These are phyloP conservation scores for Thalassiosira hispida DNA, from an alignment of 352 stramenopile genomes.

Conservation along the genomic window DNA sequence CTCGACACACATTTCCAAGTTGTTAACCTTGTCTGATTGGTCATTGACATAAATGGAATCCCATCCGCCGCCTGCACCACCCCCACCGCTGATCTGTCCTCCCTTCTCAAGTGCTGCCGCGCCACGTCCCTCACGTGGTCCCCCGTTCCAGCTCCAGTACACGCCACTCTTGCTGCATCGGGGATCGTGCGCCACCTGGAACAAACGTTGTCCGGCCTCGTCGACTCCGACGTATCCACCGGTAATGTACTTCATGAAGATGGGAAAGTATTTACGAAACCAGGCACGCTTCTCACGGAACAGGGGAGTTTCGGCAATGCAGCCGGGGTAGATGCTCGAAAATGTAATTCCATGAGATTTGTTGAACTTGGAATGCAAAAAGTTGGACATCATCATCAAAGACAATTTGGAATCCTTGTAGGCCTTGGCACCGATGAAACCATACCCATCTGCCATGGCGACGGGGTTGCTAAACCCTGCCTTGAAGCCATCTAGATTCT, in stretches of 20 bases:
- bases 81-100: slow-evolving; percentile 81
- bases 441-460: slow-evolving; percentile 86
- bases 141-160: slow-evolving; percentile 86
- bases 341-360: slow-evolving; percentile 80
- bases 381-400: slow-evolving; percentile 87
- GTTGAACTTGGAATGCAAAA: slow-evolving; percentile 85
- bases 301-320: slow-evolving; percentile 85
- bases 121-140: slow-evolving; percentile 83
- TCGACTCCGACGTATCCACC: slow-evolving; percentile 85
- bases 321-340: slow-evolving; percentile 86
- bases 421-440: slow-evolving; percentile 86
- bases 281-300: slow-evolving; percentile 86
- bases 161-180: slow-evolving; percentile 83
- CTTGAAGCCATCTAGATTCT: slow-evolving; percentile 85
- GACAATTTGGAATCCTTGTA: slow-evolving; percentile 88
- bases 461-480: slow-evolving; percentile 84
- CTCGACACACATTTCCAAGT: slow-evolving; percentile 76
- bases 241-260: slow-evolving; percentile 89
- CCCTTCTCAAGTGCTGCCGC: slow-evolving; percentile 82
- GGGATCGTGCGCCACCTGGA: slow-evolving; percentile 86
- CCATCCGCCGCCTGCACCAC: slow-evolving; percentile 84
- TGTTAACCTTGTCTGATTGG: slow-evolving; percentile 85
- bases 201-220: slow-evolving; percentile 85
- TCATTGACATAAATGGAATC: slow-evolving; percentile 88
- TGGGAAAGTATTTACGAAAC: slow-evolving; percentile 88